Evolutionary conservation across 805 yeast genomes (phyloP), one percentile per base, ranked within the genome.

Genomic region (Lachancea nothofagi): DNA sequence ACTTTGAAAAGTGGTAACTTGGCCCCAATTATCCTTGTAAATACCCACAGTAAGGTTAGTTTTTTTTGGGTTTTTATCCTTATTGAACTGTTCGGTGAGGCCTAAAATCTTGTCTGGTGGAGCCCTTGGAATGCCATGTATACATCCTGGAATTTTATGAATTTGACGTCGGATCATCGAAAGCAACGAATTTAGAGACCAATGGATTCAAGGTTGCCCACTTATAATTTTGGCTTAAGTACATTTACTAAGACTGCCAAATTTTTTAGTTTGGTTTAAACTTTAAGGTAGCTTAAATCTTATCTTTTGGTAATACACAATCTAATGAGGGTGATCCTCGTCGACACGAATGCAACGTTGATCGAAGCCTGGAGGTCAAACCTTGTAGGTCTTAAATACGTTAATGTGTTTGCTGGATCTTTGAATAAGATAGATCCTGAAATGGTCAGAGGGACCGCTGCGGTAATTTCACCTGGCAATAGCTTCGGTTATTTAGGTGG

Each of bases 81-180:
- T 69, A 57, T 73, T 74, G 72, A 69, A 90, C 25, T 82, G 77
- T 55, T 80, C 88, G 32, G 86, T 75, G 51, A 87, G 74, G 26
- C 96, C 87, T 48, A 82, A 64, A 56, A 88, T 87, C 52, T 88
- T 86, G 64, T 88, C 97, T 13, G 95, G 87, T 34, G 95, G 93
- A 6, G 85, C 86, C 49, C 61, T 65, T 25, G 67, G 68, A 23
- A 72, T 71, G 17, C 37, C 34, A 13, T 24, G 27, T 7, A 53
- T 40, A 4, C 33, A 22, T 7, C 37, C 37, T 2, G 42, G 33
- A 12, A 33, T 12, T n/a, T 33, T 27, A 28, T 28, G 15, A n/a
- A 35, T 4, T 20, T 35, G 38, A 15, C 38, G 38, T 14, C 23
- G 29, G 10, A 35, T 32, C 26, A 35, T 35, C 7, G 13, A 9